phyloP scores from a whole-genome alignment of 2,329 filamentous ascomycete genomes.

The Drechmeria coniospora region DNA sequence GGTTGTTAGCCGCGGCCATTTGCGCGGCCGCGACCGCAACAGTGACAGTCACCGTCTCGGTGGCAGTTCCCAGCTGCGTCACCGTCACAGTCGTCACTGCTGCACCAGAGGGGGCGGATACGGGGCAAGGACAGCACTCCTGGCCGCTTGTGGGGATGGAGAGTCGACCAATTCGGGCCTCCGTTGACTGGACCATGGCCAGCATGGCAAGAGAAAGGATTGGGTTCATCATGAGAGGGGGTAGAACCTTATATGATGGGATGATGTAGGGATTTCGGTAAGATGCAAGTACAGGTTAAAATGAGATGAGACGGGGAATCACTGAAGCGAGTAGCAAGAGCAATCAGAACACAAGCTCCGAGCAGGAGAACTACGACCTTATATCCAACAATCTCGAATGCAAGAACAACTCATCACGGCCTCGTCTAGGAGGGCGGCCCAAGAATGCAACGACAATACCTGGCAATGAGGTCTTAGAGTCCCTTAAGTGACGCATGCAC shows the following conservation, averaged over 20 bases:
- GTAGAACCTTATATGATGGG: background rate
- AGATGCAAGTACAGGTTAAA: too few relatives aligned
- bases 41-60: slow-evolving; percentile 6
- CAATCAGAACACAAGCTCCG: too few relatives aligned
- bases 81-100: slow-evolving; percentile 11
- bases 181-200: slow-evolving; percentile 10
- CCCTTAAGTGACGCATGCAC: too few relatives aligned
- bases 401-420: too few relatives aligned
- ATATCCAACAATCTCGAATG: too few relatives aligned
- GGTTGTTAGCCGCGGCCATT: slow-evolving; percentile 6
- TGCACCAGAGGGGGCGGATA: slow-evolving; percentile 5
- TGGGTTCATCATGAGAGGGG: slow-evolving; percentile 10
- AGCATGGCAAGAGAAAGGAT: slow-evolving; percentile 11
- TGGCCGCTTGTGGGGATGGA: slow-evolving; percentile 7
- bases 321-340: too few relatives aligned
- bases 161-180: slow-evolving; percentile 11
- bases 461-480: too few relatives aligned
- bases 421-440: too few relatives aligned
- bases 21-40: slow-evolving; percentile 9
- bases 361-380: too few relatives aligned
- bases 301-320: too few relatives aligned
- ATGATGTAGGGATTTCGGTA: background rate
- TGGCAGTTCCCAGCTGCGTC: slow-evolving; percentile 8
- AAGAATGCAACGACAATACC: too few relatives aligned
- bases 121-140: slow-evolving; percentile 16